Conservation (phyloP, 208 protist genomes). For the Leishmania turanica region DNA sequence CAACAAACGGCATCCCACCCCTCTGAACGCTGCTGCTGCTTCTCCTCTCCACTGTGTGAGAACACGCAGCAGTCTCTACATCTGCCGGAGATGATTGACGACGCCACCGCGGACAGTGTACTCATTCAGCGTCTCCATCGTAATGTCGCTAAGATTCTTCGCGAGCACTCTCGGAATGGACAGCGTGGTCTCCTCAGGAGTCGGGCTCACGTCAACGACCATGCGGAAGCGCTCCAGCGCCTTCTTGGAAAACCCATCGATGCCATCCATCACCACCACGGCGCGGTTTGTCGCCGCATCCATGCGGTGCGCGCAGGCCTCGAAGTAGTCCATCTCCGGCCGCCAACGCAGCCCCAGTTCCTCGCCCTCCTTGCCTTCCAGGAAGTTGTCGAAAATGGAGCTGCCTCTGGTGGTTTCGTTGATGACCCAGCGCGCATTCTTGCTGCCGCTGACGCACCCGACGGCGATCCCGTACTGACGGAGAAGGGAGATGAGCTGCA, state of each 20-base stretch:
- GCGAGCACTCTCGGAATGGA: constrained; percentile 42
- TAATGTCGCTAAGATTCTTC: constrained; percentile 52
- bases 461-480: constrained; percentile 76
- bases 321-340: constrained; percentile 90
- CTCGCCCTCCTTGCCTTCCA: constrained; percentile 80
- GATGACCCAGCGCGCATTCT: constrained; percentile 80
- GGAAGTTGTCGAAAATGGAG: constrained; percentile 67
- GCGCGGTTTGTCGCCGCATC: constrained; percentile 58
- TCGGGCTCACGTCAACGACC: constrained; percentile 67
- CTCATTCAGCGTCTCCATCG: constrained; percentile 61
- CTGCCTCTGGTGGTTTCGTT: constrained; percentile 60
- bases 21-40: neutral
- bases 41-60: neutral
- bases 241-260: constrained; percentile 80
- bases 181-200: constrained; percentile 45
- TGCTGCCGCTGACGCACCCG: constrained; percentile 85
- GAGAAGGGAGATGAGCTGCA: constrained; percentile 73
- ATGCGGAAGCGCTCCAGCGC: constrained; percentile 79
- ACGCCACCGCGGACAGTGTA: constrained; percentile 39
- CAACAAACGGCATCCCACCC: neutral
- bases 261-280: constrained; percentile 82
- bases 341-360: constrained; percentile 59
- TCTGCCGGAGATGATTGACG: constrained; percentile 39
- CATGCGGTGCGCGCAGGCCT: constrained; percentile 65
- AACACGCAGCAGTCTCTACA: neutral